Conservation (phyloP, 78 protist species). For the Bigelowiella natans region DNA sequence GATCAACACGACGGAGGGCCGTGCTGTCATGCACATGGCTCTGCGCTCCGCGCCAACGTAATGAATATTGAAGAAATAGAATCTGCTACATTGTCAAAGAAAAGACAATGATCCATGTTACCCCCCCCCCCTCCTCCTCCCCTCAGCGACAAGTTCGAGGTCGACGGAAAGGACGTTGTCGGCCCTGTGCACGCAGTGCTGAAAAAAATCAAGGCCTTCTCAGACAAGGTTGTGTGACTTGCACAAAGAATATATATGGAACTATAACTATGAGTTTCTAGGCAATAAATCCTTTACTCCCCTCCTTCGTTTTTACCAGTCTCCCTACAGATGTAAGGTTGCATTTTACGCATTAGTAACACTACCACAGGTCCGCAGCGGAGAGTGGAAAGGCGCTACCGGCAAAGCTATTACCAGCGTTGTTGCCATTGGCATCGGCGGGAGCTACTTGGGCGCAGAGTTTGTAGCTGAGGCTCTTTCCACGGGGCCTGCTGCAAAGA, state of each 20-base stretch:
- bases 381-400: not conserved
- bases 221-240: not conserved
- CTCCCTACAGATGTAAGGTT: too few relatives aligned
- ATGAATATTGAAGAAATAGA: too few relatives aligned
- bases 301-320: too few relatives aligned
- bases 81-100: too few relatives aligned
- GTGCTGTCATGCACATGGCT: conserved; percentile 8
- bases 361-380: not conserved
- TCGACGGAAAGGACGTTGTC: not conserved
- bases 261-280: too few relatives aligned
- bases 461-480: not conserved
- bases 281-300: too few relatives aligned
- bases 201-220: not conserved
- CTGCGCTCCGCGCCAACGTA: not conserved
- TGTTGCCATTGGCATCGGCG: conserved; percentile 4
- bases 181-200: not conserved
- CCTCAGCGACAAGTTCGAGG: not conserved
- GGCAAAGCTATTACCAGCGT: not conserved
- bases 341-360: too few relatives aligned
- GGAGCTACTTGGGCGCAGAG: not conserved
- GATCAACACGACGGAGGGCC: not conserved
- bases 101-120: too few relatives aligned
- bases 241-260: too few relatives aligned
- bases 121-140: not conserved
- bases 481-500: not conserved